Evolutionary conservation across 345 rosid genomes (phyloP).

Genomic region (Hibiscus tridactylites): DNA sequence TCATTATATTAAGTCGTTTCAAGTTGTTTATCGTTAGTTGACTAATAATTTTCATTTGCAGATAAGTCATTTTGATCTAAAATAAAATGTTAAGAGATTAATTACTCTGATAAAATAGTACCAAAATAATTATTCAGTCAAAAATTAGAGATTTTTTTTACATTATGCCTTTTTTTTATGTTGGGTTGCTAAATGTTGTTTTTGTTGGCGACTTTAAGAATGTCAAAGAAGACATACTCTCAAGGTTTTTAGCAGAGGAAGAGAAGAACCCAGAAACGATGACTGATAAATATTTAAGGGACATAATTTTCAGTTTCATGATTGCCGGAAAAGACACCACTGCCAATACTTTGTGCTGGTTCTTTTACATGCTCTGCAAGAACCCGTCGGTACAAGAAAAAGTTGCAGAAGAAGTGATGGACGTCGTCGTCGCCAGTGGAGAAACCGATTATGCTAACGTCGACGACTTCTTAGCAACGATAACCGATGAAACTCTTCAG

Average conservation of each 20-base stretch:
- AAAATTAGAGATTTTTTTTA: no score
- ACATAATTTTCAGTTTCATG: conserved; percentile 59
- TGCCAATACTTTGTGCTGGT: conserved; percentile 23
- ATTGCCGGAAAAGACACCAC: conserved; percentile 69
- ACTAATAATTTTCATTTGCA: no score
- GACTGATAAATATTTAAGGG: conserved; percentile 57
- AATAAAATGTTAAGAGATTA: no score
- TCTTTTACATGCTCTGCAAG: conserved; percentile 60
- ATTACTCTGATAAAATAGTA: no score
- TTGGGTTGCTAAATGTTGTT: not conserved
- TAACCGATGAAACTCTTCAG: conserved; percentile 40
- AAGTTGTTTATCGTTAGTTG: no score
- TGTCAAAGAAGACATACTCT: conserved; percentile 53
- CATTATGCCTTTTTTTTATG: no score
- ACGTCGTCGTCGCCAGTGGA: conserved; percentile 15
- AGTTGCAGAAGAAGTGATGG: conserved; percentile 42
- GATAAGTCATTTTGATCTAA: no score
- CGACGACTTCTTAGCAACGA: conserved; percentile 31
- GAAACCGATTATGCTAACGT: conserved; percentile 14
- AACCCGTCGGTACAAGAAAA: conserved; percentile 64
- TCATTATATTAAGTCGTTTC: no score
- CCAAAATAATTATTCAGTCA: no score
- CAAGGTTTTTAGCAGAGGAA: conserved; percentile 45
- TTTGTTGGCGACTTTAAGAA: not conserved
- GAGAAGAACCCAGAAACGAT: conserved; percentile 43